A percentile compares a stretch with the other conserved stretches of the same genome.
Conservation (phyloP, 441 rosid genomes). For the Breynia disticha region DNA sequence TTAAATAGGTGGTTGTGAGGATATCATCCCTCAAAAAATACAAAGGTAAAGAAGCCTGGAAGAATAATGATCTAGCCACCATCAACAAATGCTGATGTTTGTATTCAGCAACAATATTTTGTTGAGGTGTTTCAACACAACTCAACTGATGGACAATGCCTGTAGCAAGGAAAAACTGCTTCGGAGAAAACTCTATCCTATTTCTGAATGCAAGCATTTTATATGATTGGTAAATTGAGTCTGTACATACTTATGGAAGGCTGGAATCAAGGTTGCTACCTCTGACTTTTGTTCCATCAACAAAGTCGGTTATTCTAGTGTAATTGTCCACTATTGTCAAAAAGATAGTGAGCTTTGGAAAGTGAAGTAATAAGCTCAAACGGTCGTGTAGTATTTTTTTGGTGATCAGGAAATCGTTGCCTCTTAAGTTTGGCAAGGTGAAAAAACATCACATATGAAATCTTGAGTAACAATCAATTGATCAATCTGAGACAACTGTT, state of each 20-base stretch:
- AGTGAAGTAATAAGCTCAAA: no score
- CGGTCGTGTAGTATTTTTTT: no score
- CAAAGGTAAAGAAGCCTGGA: background rate
- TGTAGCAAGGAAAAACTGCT: background rate
- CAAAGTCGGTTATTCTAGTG: background rate
- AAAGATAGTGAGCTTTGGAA: no score
- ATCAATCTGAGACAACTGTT: no score
- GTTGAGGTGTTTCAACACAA: background rate
- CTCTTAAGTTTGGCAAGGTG: no score
- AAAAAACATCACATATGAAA: no score
- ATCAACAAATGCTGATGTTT: constrained; percentile 5
- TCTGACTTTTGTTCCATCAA: background rate
- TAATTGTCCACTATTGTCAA: background rate
- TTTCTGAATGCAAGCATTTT: background rate
- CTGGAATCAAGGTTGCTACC: background rate
- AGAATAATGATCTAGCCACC: background rate
- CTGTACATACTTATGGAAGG: background rate
- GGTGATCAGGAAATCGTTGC: no score
- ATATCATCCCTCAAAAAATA: background rate
- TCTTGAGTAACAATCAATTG: no score
- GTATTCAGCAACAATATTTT: constrained; percentile 2
- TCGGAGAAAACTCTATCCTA: background rate
- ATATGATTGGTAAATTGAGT: background rate
- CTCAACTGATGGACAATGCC: background rate
- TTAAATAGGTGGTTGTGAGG: background rate